These are phyloP conservation scores for Cynanchum wilfordii DNA, from an alignment of 257 asterid species.

Conservation along the genomic window DNA sequence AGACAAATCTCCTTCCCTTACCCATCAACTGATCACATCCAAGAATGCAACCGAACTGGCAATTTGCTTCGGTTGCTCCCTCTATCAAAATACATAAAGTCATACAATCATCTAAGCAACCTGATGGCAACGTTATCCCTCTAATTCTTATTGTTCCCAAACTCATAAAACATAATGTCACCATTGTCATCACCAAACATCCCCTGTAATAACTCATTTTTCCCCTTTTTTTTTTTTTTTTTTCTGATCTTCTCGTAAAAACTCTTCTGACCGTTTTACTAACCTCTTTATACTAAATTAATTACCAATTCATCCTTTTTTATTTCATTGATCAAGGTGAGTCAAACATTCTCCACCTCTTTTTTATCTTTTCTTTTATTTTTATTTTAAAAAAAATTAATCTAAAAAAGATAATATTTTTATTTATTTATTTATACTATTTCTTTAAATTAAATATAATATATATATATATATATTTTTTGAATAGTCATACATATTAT, in stretches of 20 bases:
- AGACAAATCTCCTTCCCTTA: slow-evolving; percentile 6
- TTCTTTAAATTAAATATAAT: too few species aligned
- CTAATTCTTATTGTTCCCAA: background rate
- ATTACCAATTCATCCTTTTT: too few species aligned
- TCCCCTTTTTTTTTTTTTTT: background rate
- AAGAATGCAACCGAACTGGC: slow-evolving; percentile 14
- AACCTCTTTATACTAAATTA: too few species aligned
- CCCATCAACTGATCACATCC: slow-evolving; percentile 23
- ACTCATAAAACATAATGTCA: background rate
- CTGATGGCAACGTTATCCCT: background rate
- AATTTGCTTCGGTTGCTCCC: background rate
- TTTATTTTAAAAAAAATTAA: too few species aligned
- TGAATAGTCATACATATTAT: background rate
- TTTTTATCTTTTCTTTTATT: too few species aligned
- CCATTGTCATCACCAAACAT: background rate
- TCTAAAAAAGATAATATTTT: too few species aligned
- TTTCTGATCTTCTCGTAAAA: background rate
- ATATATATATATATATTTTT: too few species aligned
- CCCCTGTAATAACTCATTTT: background rate
- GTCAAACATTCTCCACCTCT: background rate
- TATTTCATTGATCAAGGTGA: background rate
- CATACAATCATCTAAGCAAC: slow-evolving; percentile 22
- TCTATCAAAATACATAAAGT: slow-evolving; percentile 18
- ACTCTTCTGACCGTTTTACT: too few species aligned
- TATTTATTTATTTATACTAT: too few species aligned